Evolutionary conservation across 192 early-diverging fungal genomes (phyloP).

Genomic region (Podila epicladia): DNA sequence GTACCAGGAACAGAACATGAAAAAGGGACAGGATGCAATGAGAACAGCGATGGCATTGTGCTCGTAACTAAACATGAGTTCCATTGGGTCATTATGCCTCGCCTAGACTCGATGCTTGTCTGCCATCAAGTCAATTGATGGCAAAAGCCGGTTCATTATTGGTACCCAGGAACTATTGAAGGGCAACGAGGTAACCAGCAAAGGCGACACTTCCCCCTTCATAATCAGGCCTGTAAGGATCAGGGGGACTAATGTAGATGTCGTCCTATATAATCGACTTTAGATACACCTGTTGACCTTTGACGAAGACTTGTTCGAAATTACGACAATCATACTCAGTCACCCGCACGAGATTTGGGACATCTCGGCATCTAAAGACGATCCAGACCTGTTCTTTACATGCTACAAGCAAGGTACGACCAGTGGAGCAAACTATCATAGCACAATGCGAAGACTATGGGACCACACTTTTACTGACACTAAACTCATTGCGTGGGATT

Average conservation of each 20-base stretch:
- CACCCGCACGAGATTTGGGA: conserved; percentile 76
- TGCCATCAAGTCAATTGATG: conserved; percentile 65
- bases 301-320: conserved; percentile 76
- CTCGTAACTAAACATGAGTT: no score
- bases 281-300: conserved; percentile 81
- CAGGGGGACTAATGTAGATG: no score
- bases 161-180: conserved; percentile 69
- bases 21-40: no score
- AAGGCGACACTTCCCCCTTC: neutral
- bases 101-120: conserved; percentile 68
- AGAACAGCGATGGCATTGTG: no score
- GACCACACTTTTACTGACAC: no score
- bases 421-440: neutral
- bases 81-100: neutral
- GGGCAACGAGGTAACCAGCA: conserved; percentile 64
- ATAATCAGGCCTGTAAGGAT: no score
- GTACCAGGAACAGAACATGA: conserved; percentile 37
- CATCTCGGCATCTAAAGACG: conserved; percentile 67
- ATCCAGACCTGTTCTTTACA: conserved; percentile 71
- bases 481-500: neutral
- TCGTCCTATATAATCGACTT: neutral
- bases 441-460: neutral
- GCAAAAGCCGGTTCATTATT: conserved; percentile 78
- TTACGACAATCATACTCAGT: conserved; percentile 63
- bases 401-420: conserved; percentile 56